Evolutionary conservation across 257 asterid genomes (phyloP).

Genomic region (Solanum piurae): DNA sequence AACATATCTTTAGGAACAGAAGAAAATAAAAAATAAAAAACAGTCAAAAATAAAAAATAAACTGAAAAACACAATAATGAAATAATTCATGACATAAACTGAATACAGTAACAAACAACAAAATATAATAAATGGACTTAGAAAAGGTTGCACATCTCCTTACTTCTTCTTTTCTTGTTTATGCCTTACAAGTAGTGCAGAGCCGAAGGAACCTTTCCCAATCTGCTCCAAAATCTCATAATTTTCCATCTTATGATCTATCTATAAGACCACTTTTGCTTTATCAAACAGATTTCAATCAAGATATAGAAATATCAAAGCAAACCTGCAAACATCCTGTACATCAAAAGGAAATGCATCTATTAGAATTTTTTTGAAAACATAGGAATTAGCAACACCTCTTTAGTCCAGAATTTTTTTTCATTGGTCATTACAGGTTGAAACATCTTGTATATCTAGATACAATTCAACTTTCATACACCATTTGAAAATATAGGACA

Average conservation of each 20-base stretch:
- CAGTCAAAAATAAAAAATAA: background rate
- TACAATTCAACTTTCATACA: background rate
- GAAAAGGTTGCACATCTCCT: conserved; percentile 11
- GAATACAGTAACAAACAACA: background rate
- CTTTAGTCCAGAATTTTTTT: background rate
- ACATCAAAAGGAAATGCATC: background rate
- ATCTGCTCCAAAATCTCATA: conserved; percentile 89
- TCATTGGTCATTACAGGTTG: background rate
- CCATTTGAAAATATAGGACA: background rate
- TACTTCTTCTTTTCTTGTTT: conserved; percentile 89
- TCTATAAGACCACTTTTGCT: background rate
- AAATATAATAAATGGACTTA: background rate
- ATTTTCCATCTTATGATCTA: conserved; percentile 49
- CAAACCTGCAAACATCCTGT: background rate
- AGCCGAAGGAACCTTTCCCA: conserved; percentile 95
- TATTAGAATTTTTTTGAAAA: background rate
- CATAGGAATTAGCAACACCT: background rate
- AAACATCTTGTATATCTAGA: background rate
- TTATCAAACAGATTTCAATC: background rate
- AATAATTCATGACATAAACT: background rate
- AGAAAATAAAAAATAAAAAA: background rate
- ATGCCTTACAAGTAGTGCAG: conserved; percentile 93
- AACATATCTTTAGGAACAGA: conserved; percentile 60
- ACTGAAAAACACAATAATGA: background rate
- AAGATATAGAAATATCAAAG: background rate